Conservation (phyloP, 805 yeast genomes). For the Cyberlindnera samutprakarnensis region DNA sequence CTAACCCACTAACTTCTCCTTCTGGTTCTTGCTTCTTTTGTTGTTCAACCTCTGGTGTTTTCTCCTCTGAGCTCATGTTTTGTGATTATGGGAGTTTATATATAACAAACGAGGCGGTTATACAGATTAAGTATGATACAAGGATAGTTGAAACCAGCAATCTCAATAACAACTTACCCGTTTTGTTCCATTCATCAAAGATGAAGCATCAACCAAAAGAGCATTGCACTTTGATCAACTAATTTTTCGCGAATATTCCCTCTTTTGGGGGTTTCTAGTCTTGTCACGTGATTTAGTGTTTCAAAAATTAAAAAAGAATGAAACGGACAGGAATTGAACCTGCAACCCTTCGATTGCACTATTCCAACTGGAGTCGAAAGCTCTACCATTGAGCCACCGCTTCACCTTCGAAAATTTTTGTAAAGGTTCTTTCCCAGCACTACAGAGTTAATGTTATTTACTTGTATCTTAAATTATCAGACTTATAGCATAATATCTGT, state of each 20-base stretch:
- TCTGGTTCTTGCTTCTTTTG: conserved; percentile 20
- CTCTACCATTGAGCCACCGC: conserved; percentile 79
- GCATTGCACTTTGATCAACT: too few species aligned
- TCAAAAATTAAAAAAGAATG: conserved; percentile 33
- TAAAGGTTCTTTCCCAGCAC: too few species aligned
- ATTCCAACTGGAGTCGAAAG: conserved; percentile 61
- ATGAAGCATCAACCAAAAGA: too few species aligned
- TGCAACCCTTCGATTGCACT: conserved; percentile 72
- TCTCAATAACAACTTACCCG: too few species aligned
- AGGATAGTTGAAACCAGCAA: too few species aligned
- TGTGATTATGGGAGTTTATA: too few species aligned
- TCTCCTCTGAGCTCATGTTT: conserved; percentile 8
- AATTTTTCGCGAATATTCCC: neutral
- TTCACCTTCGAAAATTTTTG: conserved; percentile 29
- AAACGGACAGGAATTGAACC: conserved; percentile 85
- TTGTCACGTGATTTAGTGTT: conserved; percentile 7
- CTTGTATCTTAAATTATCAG: too few species aligned
- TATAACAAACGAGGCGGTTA: too few species aligned
- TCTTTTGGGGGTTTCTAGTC: conserved; percentile 2
- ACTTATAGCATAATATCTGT: too few species aligned
- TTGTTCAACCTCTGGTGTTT: conserved; percentile 7
- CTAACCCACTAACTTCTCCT: conserved; percentile 46
- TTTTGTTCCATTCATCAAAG: neutral
- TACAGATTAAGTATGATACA: too few species aligned
- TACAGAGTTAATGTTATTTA: too few species aligned